Percentiles rank a stretch among this genome's conserved stretches.
Conservation (phyloP, 1,284 basidiomycete species). For the Malassezia cuniculi region DNA sequence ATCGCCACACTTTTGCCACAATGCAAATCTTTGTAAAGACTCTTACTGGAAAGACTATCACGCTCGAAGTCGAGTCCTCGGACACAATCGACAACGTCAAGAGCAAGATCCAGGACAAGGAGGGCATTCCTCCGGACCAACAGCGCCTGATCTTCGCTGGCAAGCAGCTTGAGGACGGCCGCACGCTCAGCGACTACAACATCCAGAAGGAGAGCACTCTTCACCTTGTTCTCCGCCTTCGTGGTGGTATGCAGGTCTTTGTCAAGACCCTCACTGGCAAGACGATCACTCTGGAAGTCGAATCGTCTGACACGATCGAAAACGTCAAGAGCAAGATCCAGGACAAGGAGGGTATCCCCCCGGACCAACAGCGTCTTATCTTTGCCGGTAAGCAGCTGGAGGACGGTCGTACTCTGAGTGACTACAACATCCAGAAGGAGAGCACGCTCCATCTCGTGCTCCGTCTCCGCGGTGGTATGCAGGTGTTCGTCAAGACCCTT, state of each 20-base stretch:
- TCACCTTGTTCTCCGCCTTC: conserved; percentile 76
- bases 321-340: conserved; percentile 60
- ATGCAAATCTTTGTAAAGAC: conserved; percentile 36
- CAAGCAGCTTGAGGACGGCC: conserved; percentile 36
- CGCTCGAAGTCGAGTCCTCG: conserved; percentile 34
- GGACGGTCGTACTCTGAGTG: conserved; percentile 48
- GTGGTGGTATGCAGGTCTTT: conserved; percentile 53
- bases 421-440: conserved; percentile 47
- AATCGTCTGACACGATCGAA: conserved; percentile 82
- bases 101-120: conserved; percentile 45
- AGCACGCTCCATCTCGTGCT: conserved; percentile 36
- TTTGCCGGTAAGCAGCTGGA: conserved; percentile 49
- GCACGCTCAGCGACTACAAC: conserved; percentile 49
- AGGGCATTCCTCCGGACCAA: conserved; percentile 35
- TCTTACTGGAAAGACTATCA: conserved; percentile 46
- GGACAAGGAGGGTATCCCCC: conserved; percentile 46
- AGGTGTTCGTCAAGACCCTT: conserved; percentile 30
- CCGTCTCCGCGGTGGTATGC: conserved; percentile 39
- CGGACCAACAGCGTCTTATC: conserved; percentile 48
- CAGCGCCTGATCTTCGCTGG: conserved; percentile 36
- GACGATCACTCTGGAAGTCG: conserved; percentile 87
- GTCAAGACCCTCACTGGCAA: conserved; percentile 76
- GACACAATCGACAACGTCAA: conserved; percentile 56
- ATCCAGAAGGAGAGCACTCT: conserved; percentile 98
- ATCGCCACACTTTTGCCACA: background rate